Base-by-base conservation (phyloP, 108 stramenopile species). In the Cylindrotheca closterium region DNA sequence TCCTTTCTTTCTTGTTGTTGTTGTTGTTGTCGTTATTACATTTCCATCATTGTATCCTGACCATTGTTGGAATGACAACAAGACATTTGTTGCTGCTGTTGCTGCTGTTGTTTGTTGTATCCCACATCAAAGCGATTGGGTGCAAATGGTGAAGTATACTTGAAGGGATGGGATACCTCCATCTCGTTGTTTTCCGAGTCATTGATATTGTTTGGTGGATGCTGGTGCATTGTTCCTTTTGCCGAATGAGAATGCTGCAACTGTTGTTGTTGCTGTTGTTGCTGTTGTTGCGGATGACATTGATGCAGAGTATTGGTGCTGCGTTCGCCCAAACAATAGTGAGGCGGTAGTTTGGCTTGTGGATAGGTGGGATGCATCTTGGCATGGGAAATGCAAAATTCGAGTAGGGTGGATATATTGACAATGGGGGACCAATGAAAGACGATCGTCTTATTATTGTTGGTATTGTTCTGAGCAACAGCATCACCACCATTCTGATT, bases 81-180 rank as follows among this genome's bases (percentile, higher is more conserved):
- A n/a, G n/a, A n/a, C n/a, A n/a, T n/a, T n/a, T n/a, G n/a, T n/a
- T n/a, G n/a, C n/a, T n/a, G n/a, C n/a, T n/a, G n/a, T 50, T 47
- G 60, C 5, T 62, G 29, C 2, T 18, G 5, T 32, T 51, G 60
- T 58, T 51, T 67, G 28, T 64, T 60, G 42, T 67, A 78, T 21
- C 76, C 76, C 8, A 63, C 29, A 46, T 78, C 70, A 65, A 78
- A 78, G 54, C 76, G 65, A 37, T 78, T 78, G 32, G 76, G 76
- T 26, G 70, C 23, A 33, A 78, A 67, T 17, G 60, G 27, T n/a
- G 21, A 31, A 22, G 30, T 31, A 1, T 19, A 22, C 54, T 42
- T 23, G 3, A 24, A 30, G 21, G 48, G 25, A 51, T 10, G 49
- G 19, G 22, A 25, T 27, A 31, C 27, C 3, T 23, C 24, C 7